Conservation (phyloP, 108 stramenopile species). For the Skeletonema menzelii region DNA sequence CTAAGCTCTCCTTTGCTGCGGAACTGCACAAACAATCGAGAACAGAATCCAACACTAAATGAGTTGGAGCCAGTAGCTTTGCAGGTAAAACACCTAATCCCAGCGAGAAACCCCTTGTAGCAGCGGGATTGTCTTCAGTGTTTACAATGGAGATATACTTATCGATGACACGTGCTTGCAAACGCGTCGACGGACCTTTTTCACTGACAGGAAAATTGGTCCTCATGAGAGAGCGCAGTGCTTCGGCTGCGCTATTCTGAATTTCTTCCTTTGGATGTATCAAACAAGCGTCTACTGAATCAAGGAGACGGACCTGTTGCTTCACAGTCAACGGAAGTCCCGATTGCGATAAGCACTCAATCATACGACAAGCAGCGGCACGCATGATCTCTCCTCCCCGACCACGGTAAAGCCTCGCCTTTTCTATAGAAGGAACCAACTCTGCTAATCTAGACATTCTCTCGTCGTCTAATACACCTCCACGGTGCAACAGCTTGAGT, state of each 20-base stretch:
- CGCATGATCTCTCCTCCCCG: conserved; percentile 96
- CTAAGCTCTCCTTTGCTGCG: conserved; percentile 56
- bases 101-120: conserved; percentile 89
- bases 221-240: conserved; percentile 69
- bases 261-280: conserved; percentile 92
- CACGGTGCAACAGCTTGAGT: conserved; percentile 17
- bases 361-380: conserved; percentile 87
- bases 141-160: conserved; percentile 74
- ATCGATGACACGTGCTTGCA: conserved; percentile 84
- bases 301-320: conserved; percentile 88
- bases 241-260: conserved; percentile 79
- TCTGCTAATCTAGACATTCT: conserved; percentile 48
- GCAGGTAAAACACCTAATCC: conserved; percentile 90
- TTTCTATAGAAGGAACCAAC: conserved; percentile 88
- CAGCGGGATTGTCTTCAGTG: conserved; percentile 92
- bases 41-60: conserved; percentile 53
- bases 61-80: conserved; percentile 75
- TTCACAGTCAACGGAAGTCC: conserved; percentile 69
- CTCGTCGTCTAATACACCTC: conserved; percentile 15
- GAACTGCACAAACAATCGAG: conserved; percentile 57
- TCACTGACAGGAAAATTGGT: conserved; percentile 84
- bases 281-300: conserved; percentile 90
- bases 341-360: conserved; percentile 86
- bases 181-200: conserved; percentile 81
- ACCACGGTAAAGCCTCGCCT: conserved; percentile 95